Evolutionary conservation across 257 asterid genomes (phyloP).

Genomic region (Hygrophila difformis): DNA sequence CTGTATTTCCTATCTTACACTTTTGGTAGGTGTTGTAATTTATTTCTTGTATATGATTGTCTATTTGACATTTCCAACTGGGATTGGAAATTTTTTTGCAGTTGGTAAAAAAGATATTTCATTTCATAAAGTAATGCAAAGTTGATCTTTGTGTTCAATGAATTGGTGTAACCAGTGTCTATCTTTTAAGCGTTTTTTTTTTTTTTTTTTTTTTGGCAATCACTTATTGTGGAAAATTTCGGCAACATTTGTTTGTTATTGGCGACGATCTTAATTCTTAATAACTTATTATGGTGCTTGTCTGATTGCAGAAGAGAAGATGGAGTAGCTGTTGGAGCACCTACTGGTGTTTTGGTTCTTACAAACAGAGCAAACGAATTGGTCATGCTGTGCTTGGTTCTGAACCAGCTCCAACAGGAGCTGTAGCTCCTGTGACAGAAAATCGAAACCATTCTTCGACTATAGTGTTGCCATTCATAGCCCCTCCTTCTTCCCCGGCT

Average conservation of each 20-base stretch:
- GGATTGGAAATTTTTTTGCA: neutral
- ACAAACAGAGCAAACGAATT: conserved; percentile 75
- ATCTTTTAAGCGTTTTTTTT: too few relatives aligned
- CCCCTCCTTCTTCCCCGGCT: conserved; percentile 95
- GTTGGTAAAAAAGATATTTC: neutral
- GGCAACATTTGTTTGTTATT: too few relatives aligned
- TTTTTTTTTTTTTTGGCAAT: too few relatives aligned
- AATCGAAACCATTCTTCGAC: conserved; percentile 37
- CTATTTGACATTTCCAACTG: neutral
- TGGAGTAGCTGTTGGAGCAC: conserved; percentile 89
- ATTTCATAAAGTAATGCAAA: neutral
- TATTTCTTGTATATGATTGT: too few relatives aligned
- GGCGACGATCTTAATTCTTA: conserved; percentile 6
- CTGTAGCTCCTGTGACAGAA: conserved; percentile 36
- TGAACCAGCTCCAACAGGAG: conserved; percentile 43
- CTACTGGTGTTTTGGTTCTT: conserved; percentile 85
- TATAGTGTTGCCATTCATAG: conserved; percentile 70
- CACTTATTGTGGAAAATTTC: too few relatives aligned
- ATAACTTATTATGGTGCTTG: conserved; percentile 16
- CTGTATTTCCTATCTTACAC: too few relatives aligned
- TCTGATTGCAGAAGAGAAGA: conserved; percentile 69
- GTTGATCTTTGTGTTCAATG: neutral
- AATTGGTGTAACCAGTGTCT: neutral
- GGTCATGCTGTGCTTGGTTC: conserved; percentile 78
- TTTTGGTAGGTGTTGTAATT: neutral